phyloP scores from a whole-genome alignment of 345 rosid genomes.

The Carallia pectinifolia region DNA sequence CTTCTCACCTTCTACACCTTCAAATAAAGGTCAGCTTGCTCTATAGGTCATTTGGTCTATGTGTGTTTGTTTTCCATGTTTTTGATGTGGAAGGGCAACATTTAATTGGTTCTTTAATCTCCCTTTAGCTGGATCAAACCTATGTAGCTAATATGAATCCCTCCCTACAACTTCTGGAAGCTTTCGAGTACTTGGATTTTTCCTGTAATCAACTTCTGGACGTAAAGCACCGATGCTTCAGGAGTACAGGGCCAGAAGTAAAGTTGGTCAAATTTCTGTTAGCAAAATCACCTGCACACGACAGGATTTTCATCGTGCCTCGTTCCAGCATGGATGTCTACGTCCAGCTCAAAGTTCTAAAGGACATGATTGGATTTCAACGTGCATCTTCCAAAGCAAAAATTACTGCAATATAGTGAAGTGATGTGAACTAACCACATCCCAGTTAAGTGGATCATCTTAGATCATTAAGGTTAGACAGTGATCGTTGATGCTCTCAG shows the following conservation, averaged over 20 bases:
- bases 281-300: background rate
- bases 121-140: too few species aligned
- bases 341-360: background rate
- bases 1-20: slow-evolving; percentile 2
- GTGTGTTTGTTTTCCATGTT: too few species aligned
- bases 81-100: background rate
- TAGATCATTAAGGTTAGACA: too few species aligned
- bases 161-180: background rate
- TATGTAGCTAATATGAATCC: too few species aligned
- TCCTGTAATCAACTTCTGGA: background rate
- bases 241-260: background rate
- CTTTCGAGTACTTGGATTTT: background rate
- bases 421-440: too few species aligned
- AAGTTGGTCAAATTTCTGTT: slow-evolving; percentile 3
- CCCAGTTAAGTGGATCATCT: too few species aligned
- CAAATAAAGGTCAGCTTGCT: background rate
- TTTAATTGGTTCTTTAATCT: too few species aligned
- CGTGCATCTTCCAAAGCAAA: background rate
- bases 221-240: background rate
- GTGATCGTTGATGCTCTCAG: too few species aligned
- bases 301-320: background rate
- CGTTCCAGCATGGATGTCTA: background rate
- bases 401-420: background rate
- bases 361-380: background rate
- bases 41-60: background rate